Evolutionary conservation across 2,329 filamentous ascomycete genomes (phyloP).

Genomic region (Phyllachora maydis): DNA sequence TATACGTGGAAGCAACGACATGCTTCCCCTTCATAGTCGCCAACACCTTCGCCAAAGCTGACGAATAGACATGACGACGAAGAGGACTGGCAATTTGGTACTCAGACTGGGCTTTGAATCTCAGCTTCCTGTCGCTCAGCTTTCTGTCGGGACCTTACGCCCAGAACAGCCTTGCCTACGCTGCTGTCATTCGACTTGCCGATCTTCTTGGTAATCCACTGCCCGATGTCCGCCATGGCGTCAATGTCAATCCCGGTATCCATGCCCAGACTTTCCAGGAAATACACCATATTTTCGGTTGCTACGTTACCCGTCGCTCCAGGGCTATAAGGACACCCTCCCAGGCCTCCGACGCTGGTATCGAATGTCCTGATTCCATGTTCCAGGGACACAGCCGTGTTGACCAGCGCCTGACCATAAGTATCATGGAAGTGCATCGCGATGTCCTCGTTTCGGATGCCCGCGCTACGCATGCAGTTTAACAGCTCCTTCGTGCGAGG

Average conservation of each 20-base stretch:
- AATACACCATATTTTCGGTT: constrained; percentile 69
- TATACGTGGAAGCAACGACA: constrained; percentile 42
- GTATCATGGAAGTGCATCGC: constrained; percentile 83
- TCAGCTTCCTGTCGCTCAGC: no score
- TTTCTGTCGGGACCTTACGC: constrained; percentile 15
- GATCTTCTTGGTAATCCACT: constrained; percentile 48
- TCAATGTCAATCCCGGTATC: constrained; percentile 53
- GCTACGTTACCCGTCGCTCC: constrained; percentile 75
- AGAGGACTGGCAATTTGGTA: no score
- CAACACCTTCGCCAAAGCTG: constrained; percentile 41
- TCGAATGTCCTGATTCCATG: constrained; percentile 66
- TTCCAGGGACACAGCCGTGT: constrained; percentile 57
- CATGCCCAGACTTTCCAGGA: constrained; percentile 53
- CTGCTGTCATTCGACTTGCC: constrained; percentile 41
- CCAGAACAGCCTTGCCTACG: constrained; percentile 44
- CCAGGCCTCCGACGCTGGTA: constrained; percentile 57
- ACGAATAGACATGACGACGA: constrained; percentile 8
- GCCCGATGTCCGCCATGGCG: constrained; percentile 44
- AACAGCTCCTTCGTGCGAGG: constrained; percentile 45
- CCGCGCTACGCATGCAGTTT: constrained; percentile 41
- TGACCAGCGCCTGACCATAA: constrained; percentile 69
- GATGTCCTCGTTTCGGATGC: constrained; percentile 47
- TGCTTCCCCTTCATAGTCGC: constrained; percentile 48
- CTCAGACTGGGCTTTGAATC: no score
- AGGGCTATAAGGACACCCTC: constrained; percentile 69